Conservation (phyloP, 768 basidiomycete genomes). For the Mycena chlorophos region DNA sequence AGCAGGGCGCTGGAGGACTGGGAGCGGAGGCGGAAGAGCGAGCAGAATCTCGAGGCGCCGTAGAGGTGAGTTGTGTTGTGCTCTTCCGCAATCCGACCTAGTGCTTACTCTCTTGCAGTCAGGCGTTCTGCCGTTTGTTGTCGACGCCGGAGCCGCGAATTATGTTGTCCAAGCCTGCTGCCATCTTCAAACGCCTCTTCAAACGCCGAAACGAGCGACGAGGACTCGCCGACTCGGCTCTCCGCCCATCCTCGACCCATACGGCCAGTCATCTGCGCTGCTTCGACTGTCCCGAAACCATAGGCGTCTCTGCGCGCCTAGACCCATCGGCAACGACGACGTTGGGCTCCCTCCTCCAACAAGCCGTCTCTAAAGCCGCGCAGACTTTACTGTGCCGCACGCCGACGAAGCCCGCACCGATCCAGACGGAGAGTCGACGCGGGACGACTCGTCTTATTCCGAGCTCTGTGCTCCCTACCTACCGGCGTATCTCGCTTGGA, state of each 20-base stretch:
- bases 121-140: conserved; percentile 29
- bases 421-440: too few relatives aligned
- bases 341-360: conserved; percentile 67
- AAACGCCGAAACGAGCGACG: conserved; percentile 31
- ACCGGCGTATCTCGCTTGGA: conserved; percentile 18
- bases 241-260: conserved; percentile 16
- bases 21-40: conserved; percentile 43
- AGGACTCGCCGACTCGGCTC: conserved; percentile 21
- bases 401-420: conserved; percentile 2
- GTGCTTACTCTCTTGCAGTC: conserved; percentile 19
- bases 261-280: conserved; percentile 41
- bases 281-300: conserved; percentile 72
- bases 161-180: conserved; percentile 33
- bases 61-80: not conserved
- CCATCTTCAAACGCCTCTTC: conserved; percentile 56
- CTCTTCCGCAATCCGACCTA: conserved; percentile 30
- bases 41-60: conserved; percentile 7
- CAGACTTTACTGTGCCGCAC: conserved; percentile 7
- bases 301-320: conserved; percentile 63
- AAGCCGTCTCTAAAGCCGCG: conserved; percentile 30
- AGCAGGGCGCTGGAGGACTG: conserved; percentile 63
- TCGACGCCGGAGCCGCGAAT: conserved; percentile 27
- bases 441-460: conserved; percentile 5
- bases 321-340: conserved; percentile 54
- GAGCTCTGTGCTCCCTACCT: conserved; percentile 16